Percentiles rank a stretch among this genome's conserved stretches.
Conservation (phyloP, 2,329 filamentous ascomycete genomes). For the Ophiostoma quercus region DNA sequence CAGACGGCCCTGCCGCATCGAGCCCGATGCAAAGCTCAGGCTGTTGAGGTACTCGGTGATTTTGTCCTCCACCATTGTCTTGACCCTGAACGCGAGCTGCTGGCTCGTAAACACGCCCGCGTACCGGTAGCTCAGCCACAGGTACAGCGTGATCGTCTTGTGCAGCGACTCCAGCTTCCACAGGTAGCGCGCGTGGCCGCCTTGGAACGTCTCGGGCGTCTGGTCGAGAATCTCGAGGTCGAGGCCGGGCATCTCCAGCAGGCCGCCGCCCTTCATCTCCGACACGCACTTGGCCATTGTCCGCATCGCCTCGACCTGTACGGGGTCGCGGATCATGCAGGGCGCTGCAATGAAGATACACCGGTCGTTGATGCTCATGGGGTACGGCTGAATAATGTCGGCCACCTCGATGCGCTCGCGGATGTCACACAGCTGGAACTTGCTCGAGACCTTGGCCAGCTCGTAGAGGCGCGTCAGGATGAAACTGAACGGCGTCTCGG, state of each 20-base stretch:
- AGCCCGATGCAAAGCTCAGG: constrained; percentile 46
- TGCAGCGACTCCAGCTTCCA: constrained; percentile 70
- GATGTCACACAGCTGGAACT: constrained; percentile 66
- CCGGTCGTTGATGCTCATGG: constrained; percentile 67
- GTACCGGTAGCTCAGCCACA: constrained; percentile 92
- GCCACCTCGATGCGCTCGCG: constrained; percentile 61
- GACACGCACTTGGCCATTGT: constrained; percentile 67
- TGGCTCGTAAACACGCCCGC: constrained; percentile 72
- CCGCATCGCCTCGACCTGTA: constrained; percentile 48
- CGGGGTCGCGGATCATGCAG: constrained; percentile 48
- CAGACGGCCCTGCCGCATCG: constrained; percentile 28
- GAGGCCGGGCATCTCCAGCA: constrained; percentile 67
- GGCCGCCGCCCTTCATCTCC: constrained; percentile 56
- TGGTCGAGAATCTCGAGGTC: constrained; percentile 70
- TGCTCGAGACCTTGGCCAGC: constrained; percentile 56
- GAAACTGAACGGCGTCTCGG: constrained; percentile 74
- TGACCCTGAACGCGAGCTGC: constrained; percentile 71
- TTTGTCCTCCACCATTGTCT: constrained; percentile 67
- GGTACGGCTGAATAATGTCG: constrained; percentile 67
- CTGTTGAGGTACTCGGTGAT: constrained; percentile 61
- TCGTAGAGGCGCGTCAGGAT: constrained; percentile 71
- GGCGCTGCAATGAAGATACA: constrained; percentile 72
- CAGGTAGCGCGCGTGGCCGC: constrained; percentile 53
- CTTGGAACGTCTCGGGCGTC: constrained; percentile 40
- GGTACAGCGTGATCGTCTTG: constrained; percentile 74